phyloP scores from a whole-genome alignment of 495 filamentous ascomycete genomes.

The Penicillium ucsense region DNA sequence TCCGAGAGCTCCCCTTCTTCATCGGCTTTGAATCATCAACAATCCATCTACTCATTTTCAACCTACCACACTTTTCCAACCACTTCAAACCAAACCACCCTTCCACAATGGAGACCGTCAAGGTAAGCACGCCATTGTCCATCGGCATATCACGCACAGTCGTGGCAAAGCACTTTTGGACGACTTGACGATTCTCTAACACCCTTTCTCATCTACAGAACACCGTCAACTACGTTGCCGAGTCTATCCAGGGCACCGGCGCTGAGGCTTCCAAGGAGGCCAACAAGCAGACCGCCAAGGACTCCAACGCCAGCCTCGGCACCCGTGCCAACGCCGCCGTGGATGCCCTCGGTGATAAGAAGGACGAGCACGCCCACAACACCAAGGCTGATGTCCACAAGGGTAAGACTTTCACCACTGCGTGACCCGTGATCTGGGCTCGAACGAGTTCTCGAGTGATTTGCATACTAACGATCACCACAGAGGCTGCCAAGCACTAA shows the following conservation, averaged over 20 bases:
- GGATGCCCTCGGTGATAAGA: constrained; percentile 15
- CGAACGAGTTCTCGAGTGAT: neutral
- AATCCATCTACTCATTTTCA: neutral
- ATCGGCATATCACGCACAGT: too few species aligned
- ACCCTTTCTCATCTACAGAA: constrained; percentile 1
- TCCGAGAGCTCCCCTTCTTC: neutral
- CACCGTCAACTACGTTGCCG: constrained; percentile 13
- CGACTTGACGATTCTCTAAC: too few species aligned
- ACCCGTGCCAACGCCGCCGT: constrained; percentile 13
- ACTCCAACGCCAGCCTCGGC: constrained; percentile 7
- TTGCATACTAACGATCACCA: neutral
- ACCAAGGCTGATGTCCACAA: constrained; percentile 17
- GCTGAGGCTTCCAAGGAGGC: constrained; percentile 12
- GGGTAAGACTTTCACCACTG: constrained; percentile 2
- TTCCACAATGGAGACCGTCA: constrained; percentile 13
- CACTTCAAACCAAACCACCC: neutral
- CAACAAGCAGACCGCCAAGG: constrained; percentile 17
- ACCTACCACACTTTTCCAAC: neutral
- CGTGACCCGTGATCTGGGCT: neutral
- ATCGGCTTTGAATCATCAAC: neutral
- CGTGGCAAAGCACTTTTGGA: too few species aligned
- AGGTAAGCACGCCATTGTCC: constrained; percentile 1
- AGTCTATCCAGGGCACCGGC: constrained; percentile 13
- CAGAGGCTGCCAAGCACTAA: constrained; percentile 5
- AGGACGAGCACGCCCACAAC: constrained; percentile 11